phyloP scores from a whole-genome alignment of 2,329 filamentous ascomycete species.

The Trichoderma simmonsii region DNA sequence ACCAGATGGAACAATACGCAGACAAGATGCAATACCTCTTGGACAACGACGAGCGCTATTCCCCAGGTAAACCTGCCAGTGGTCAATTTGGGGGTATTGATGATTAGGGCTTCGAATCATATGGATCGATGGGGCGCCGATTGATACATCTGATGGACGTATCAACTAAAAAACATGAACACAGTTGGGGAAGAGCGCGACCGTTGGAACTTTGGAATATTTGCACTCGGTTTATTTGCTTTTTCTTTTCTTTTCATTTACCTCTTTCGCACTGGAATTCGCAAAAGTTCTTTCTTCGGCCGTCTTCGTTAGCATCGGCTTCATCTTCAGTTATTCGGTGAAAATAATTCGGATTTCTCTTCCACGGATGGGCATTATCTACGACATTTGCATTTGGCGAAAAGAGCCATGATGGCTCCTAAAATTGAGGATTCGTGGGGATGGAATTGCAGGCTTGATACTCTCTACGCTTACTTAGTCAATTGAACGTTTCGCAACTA shows the following conservation, averaged over 20 bases:
- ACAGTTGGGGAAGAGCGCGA: neutral
- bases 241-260: neutral
- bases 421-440: neutral
- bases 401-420: neutral
- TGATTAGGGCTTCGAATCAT: no score
- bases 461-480: neutral
- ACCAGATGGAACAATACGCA: neutral
- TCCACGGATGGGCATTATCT: neutral
- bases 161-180: neutral
- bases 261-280: neutral
- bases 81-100: neutral
- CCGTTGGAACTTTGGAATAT: neutral
- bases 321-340: neutral
- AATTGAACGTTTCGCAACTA: neutral
- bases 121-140: no score
- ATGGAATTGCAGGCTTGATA: neutral
- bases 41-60: neutral
- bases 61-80: neutral
- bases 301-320: neutral
- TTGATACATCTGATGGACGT: neutral
- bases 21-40: neutral
- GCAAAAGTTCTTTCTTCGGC: neutral
- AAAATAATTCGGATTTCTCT: neutral
- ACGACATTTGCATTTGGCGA: neutral
- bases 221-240: neutral